Conservation (phyloP, 2,329 filamentous ascomycete species). For the Ophioceras dolichostomum region DNA sequence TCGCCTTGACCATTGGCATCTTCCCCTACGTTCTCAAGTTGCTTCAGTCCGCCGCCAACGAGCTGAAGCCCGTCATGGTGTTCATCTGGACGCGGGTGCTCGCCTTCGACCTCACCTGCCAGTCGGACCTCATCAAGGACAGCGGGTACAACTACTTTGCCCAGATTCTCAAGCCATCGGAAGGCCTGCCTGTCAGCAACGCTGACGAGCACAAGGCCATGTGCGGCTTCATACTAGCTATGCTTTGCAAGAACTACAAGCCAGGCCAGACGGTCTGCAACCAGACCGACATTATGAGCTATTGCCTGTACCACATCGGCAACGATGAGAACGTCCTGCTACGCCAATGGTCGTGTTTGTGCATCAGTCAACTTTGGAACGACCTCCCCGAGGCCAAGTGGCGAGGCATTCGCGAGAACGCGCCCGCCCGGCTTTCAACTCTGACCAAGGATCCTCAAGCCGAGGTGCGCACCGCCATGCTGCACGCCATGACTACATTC, state of each 20-base stretch:
- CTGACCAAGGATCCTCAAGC: slow-evolving; percentile 77
- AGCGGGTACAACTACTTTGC: slow-evolving; percentile 97
- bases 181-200: slow-evolving; percentile 74
- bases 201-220: slow-evolving; percentile 93
- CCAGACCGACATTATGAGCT: slow-evolving; percentile 79
- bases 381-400: slow-evolving; percentile 90
- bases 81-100: slow-evolving; percentile 98
- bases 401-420: slow-evolving; percentile 82
- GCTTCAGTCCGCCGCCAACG: slow-evolving; percentile 84
- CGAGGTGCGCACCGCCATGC: slow-evolving; percentile 85
- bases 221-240: slow-evolving; percentile 95
- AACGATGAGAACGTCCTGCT: slow-evolving; percentile 82
- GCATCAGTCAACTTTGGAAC: slow-evolving; percentile 88
- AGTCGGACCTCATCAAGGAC: slow-evolving; percentile 89
- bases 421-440: slow-evolving; percentile 67
- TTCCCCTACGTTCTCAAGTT: slow-evolving; percentile 98
- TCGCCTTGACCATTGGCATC: slow-evolving; percentile 93
- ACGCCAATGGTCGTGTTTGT: slow-evolving; percentile 91
- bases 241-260: slow-evolving; percentile 91
- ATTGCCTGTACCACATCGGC: slow-evolving; percentile 70
- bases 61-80: slow-evolving; percentile 96
- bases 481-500: slow-evolving; percentile 89
- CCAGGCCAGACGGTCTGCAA: slow-evolving; percentile 88
- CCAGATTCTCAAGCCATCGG: slow-evolving; percentile 74
- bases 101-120: slow-evolving; percentile 87